phyloP scores from a whole-genome alignment of 306 rosid species.

The Malus sylvestris region DNA sequence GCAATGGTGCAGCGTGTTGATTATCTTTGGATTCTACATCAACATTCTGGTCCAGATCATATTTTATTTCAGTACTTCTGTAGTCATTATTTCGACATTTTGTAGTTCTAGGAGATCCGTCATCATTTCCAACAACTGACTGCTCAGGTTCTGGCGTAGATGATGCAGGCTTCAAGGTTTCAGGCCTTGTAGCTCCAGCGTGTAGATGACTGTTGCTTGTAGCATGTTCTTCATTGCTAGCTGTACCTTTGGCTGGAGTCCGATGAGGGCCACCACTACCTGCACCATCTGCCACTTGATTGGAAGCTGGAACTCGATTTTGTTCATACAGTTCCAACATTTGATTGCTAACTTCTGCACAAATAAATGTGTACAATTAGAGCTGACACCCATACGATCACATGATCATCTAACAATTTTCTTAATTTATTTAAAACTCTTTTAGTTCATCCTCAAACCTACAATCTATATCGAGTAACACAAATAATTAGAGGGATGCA shows the following conservation, averaged over 20 bases:
- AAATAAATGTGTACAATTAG: slow-evolving; percentile 18
- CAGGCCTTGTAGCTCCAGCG: slow-evolving; percentile 47
- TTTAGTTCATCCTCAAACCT: not conserved
- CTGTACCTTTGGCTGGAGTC: slow-evolving; percentile 31
- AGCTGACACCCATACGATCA: slow-evolving; percentile 3
- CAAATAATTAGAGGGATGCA: not conserved
- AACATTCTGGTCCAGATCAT: slow-evolving; percentile 30
- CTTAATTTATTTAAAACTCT: not conserved
- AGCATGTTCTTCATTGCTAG: slow-evolving; percentile 55
- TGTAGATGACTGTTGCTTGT: slow-evolving; percentile 45
- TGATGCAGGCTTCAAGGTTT: slow-evolving; percentile 43
- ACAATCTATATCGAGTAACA: not conserved
- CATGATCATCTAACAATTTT: not conserved
- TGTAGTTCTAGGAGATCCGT: slow-evolving; percentile 31
- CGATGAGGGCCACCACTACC: slow-evolving; percentile 49
- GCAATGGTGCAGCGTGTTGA: slow-evolving; percentile 21
- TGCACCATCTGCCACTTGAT: slow-evolving; percentile 63
- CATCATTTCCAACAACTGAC: slow-evolving; percentile 47
- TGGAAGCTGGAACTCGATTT: slow-evolving; percentile 64
- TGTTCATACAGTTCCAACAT: slow-evolving; percentile 96
- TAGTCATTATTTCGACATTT: slow-evolving; percentile 51
- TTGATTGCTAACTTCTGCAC: slow-evolving; percentile 98
- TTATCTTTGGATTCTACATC: slow-evolving; percentile 52
- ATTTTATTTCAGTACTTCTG: slow-evolving; percentile 50
- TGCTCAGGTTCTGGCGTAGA: slow-evolving; percentile 45